Evolutionary conservation across 1,284 basidiomycete species (phyloP), one percentile per base, ranked within the genome.

Genomic region (Acaromyces ingoldii): DNA sequence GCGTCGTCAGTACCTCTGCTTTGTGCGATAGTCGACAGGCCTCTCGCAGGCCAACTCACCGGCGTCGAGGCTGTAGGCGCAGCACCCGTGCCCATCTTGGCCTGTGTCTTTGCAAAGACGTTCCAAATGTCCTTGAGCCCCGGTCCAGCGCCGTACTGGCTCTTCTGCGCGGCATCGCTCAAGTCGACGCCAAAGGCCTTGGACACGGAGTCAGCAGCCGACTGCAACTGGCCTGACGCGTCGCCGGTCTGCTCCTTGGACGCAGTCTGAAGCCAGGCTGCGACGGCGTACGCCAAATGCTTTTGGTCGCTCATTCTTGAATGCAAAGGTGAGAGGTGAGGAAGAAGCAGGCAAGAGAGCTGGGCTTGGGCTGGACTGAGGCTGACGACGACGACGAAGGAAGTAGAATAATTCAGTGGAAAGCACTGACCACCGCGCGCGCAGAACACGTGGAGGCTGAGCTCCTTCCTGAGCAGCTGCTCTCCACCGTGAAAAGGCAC

Each of bases 81-180:
- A n/a, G 37, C 31, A 17, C 49, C 60, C 15, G 34, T 34, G 13
- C 42, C 42, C 60, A 74, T 60, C 56, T 70, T 70, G 41, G 63
- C 60, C 49, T 75, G 72, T 10, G 72, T 73, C 61, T 71, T 74
- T 51, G 72, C 62, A 63, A 74, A 75, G 24, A 75, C 67, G 48
- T 75, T 67, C 51, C 67, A 75, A 53, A 75, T 65, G 25, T 70
- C 62, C 41, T 71, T 61, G 13, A 75, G 60, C 25, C 71, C 71
- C 1, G 72, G 71, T 15, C 66, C 48, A 13, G 13, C n/a, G 33
- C 48, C 48, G 56, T 64, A 70, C 54, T 59, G 50, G 9, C 55
- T 56, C 55, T 62, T 55, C 44, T 72, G 63, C 9, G 51, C 44
- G 9, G 63, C 41, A 13, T 60, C 60, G 1, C 53, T 46, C 10